A percentile compares a stretch with the other conserved stretches of the same genome.
Conservation (phyloP, 2,329 filamentous ascomycete species). For the Fusarium pininemorale region DNA sequence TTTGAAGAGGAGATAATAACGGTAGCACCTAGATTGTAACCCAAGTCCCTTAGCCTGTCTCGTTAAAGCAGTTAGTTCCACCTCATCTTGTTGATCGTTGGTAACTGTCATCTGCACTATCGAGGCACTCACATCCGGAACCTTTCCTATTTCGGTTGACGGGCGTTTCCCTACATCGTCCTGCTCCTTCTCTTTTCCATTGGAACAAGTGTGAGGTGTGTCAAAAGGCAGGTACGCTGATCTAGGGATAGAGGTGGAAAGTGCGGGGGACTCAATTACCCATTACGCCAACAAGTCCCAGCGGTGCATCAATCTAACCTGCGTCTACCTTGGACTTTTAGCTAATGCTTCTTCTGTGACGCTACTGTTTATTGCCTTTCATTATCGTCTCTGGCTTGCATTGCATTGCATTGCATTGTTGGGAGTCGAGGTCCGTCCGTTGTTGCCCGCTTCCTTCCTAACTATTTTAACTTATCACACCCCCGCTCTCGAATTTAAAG, state of each 20-base stretch:
- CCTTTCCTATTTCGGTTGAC: slow-evolving; percentile 39
- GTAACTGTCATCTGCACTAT: slow-evolving; percentile 27
- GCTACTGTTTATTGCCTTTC: slow-evolving; percentile 16
- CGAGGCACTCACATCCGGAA: slow-evolving; percentile 24
- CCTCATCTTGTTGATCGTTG: slow-evolving; percentile 34
- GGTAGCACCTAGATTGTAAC: slow-evolving; percentile 10
- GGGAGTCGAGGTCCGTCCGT: slow-evolving; percentile 13
- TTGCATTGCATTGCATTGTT: slow-evolving; percentile 10
- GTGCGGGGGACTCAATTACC: slow-evolving; percentile 26
- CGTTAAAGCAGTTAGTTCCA: slow-evolving; percentile 26
- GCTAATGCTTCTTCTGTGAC: slow-evolving; percentile 19
- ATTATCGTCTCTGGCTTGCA: slow-evolving; percentile 27
- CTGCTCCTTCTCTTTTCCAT: slow-evolving; percentile 26
- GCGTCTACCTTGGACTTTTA: slow-evolving; percentile 1
- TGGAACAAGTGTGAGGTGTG: slow-evolving; percentile 26
- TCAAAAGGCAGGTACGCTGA: slow-evolving; percentile 34
- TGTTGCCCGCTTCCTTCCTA: slow-evolving; percentile 8
- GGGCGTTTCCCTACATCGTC: slow-evolving; percentile 4
- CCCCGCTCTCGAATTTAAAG: slow-evolving; percentile 32
- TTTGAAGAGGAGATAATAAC: not conserved
- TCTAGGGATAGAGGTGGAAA: slow-evolving; percentile 33
- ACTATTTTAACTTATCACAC: slow-evolving; percentile 31
- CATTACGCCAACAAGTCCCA: slow-evolving; percentile 11
- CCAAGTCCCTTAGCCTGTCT: slow-evolving; percentile 20
- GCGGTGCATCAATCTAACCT: not conserved